Conservation (phyloP, 2,329 filamentous ascomycete species). For the Neonectria coccinea region DNA sequence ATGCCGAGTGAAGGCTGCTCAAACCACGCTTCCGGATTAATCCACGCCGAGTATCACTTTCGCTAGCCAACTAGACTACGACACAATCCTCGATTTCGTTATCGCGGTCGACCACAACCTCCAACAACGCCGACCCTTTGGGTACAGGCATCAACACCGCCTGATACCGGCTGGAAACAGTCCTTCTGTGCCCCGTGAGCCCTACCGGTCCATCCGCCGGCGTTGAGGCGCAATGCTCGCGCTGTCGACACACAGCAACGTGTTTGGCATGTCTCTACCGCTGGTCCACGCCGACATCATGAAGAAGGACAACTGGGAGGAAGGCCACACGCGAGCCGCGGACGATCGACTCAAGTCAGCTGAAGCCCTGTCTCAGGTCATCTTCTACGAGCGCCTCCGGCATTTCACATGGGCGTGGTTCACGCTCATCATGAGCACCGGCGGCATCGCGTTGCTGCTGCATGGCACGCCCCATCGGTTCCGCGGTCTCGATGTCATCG, state of each 20-base stretch:
- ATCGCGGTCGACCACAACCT: background rate
- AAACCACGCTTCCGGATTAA: background rate
- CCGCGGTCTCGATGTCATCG: conserved; percentile 59
- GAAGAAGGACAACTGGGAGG: conserved; percentile 44
- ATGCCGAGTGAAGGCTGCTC: background rate
- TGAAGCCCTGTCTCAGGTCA: conserved; percentile 30
- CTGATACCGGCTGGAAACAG: too few relatives aligned
- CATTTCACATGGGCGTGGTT: conserved; percentile 51
- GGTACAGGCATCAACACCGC: background rate
- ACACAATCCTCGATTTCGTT: background rate
- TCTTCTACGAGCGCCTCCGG: conserved; percentile 39
- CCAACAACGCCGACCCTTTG: background rate
- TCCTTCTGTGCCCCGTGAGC: background rate
- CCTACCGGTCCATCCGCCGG: background rate
- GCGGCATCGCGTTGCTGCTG: conserved; percentile 47
- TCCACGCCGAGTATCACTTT: background rate
- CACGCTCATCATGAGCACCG: conserved; percentile 51
- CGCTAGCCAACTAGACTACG: background rate
- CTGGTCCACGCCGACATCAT: conserved; percentile 34
- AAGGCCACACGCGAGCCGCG: conserved; percentile 42
- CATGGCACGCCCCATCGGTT: conserved; percentile 58
- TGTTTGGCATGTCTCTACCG: conserved; percentile 30
- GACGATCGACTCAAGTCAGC: conserved; percentile 37
- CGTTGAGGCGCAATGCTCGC: background rate
- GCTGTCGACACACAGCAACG: conserved; percentile 8